phyloP scores from a whole-genome alignment of 768 basidiomycete genomes.

The Calocera viscosa region DNA sequence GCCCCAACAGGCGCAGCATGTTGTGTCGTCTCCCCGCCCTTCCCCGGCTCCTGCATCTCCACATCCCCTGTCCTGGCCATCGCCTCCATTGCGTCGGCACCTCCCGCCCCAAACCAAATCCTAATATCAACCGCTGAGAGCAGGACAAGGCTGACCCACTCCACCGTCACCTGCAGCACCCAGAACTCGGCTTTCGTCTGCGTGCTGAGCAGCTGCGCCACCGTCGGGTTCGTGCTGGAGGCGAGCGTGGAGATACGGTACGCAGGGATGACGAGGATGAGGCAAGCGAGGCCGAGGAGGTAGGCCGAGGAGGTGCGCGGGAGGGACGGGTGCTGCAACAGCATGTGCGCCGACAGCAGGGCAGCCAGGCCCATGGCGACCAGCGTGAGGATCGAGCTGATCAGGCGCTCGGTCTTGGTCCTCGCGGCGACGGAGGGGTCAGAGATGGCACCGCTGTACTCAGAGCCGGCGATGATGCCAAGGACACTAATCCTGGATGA shows the following conservation, averaged over 20 bases:
- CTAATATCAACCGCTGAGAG: background rate
- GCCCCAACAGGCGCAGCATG: too few relatives aligned
- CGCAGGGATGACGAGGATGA: background rate
- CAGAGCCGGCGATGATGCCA: background rate
- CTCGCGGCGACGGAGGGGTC: background rate
- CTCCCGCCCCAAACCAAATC: background rate
- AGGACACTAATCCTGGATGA: background rate
- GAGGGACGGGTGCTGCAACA: background rate
- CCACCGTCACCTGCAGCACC: background rate
- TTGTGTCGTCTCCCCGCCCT: too few relatives aligned
- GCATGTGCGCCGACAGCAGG: background rate
- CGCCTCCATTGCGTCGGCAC: background rate
- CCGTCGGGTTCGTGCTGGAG: background rate
- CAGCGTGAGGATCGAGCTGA: background rate
- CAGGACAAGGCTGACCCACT: background rate
- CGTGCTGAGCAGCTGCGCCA: background rate
- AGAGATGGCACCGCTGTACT: background rate
- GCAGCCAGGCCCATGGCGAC: background rate
- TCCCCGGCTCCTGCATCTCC: too few relatives aligned
- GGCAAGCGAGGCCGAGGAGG: background rate
- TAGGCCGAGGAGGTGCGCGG: background rate
- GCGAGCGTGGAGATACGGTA: background rate
- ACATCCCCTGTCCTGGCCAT: too few relatives aligned
- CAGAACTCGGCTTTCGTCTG: background rate
- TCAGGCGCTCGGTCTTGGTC: background rate